Conservation (phyloP, 306 rosid genomes). For the Senna siamea region DNA sequence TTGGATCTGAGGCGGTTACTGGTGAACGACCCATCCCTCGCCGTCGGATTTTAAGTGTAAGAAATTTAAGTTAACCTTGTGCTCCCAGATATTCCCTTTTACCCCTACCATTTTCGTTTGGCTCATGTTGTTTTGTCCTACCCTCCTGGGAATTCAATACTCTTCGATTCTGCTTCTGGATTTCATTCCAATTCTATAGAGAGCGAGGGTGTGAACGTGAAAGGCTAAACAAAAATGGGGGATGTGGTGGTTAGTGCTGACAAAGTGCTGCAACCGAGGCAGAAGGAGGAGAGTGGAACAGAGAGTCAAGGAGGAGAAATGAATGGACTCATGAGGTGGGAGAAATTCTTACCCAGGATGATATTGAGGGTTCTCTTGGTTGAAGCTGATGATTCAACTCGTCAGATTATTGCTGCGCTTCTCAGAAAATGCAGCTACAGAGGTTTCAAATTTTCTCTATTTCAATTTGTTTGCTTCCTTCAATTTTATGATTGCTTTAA, state of each 20-base stretch:
- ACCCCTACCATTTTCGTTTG: neutral
- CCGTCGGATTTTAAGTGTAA: conserved; percentile 40
- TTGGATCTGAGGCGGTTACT: conserved; percentile 28
- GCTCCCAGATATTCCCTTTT: neutral
- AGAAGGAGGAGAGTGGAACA: conserved; percentile 33
- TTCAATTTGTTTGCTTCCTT: conserved; percentile 3
- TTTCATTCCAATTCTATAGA: conserved; percentile 7
- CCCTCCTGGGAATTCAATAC: neutral
- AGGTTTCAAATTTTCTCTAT: conserved; percentile 47
- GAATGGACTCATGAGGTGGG: conserved; percentile 75
- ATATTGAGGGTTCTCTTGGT: conserved; percentile 76
- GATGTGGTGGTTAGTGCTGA: conserved; percentile 58
- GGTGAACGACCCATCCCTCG: neutral
- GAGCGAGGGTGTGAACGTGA: too few species aligned
- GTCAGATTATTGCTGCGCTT: conserved; percentile 91
- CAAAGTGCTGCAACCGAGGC: too few species aligned
- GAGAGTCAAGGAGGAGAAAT: conserved; percentile 49
- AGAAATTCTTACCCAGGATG: conserved; percentile 73
- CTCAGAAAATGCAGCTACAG: conserved; percentile 89
- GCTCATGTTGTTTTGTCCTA: neutral
- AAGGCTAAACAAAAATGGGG: conserved; percentile 44
- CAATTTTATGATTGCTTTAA: neutral
- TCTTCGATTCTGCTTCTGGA: conserved; percentile 12
- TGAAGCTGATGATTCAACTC: conserved; percentile 93
- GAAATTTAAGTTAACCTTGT: neutral